Evolutionary conservation across 2,329 filamentous ascomycete species (phyloP).

Genomic region (Pseudogymnoascus sp.): DNA sequence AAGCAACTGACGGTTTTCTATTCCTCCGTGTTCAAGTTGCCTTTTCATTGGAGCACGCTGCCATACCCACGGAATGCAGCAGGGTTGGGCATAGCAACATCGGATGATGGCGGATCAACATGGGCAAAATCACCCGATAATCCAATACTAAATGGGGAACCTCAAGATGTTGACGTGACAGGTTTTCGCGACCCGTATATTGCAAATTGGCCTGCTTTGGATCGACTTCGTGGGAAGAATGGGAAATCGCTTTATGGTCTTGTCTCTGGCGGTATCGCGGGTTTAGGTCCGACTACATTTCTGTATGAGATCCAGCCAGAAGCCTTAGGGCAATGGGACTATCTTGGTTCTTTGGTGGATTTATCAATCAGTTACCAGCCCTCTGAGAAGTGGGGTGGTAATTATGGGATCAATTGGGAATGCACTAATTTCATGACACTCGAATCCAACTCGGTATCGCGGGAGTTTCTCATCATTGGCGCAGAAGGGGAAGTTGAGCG

Average conservation of each 20-base stretch:
- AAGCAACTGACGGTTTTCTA: conserved; percentile 31
- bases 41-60: conserved; percentile 32
- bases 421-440: conserved; percentile 4
- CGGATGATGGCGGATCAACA: conserved; percentile 31
- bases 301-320: conserved; percentile 7
- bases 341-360: not conserved
- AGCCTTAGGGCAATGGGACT: not conserved
- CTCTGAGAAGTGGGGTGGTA: not conserved
- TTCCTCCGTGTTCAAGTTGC: conserved; percentile 30
- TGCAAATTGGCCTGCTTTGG: conserved; percentile 26
- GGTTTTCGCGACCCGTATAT: conserved; percentile 34
- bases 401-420: conserved; percentile 13
- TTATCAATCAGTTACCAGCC: not conserved
- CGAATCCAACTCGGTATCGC: not conserved
- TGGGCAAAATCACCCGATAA: conserved; percentile 31
- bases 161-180: conserved; percentile 25
- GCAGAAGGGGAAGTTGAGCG: conserved; percentile 7
- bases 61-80: conserved; percentile 38
- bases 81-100: conserved; percentile 35
- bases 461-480: not conserved
- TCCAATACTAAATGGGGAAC: conserved; percentile 28
- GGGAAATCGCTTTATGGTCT: conserved; percentile 5
- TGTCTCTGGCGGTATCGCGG: conserved; percentile 11
- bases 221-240: conserved; percentile 21
- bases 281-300: conserved; percentile 3